Evolutionary conservation across 768 basidiomycete species (phyloP), one percentile per base, ranked within the genome.

Genomic region (Suillus clintonianus): DNA sequence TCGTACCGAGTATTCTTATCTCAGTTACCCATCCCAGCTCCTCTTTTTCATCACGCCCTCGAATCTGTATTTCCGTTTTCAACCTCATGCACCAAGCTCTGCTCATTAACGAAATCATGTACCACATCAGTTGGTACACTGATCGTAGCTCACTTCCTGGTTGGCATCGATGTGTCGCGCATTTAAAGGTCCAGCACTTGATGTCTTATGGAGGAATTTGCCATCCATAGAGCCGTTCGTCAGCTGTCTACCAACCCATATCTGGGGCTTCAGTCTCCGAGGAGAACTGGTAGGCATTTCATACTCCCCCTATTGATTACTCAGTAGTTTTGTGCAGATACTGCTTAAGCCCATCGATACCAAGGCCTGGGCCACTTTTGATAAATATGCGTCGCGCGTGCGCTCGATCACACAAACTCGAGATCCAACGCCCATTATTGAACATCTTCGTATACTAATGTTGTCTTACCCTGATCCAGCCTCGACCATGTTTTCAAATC

Each of bases 401-500:
- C 64, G 55, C 39, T 70, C 61, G 32, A 19, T 74, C 5, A 13
- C 61, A 0, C 64, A 71, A 1, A 68, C 70, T 47, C 60, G 66
- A 43, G 69, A 67, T 41, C 64, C 72, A 48, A 45, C 59, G 6
- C 63, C 67, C n/a, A 64, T 74, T n/a, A 64, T 63, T 5, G 48
- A 45, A 19, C 17, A 41, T 24, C 24, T 41, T 37, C 64, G 43
- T 14, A 60, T 69, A 22, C 27, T 62, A 1, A 71, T 47, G 57
- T 64, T 73, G 58, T 64, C 65, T 19, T 63, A 65, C 13, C 57
- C 66, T 0, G 62, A 64, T 22, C 64, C 68, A 0, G 59, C 70
- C 0, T 48, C 67, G 7, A 70, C 73, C 0, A 37, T 75, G 8
- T 71, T 75, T 27, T 74, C 74, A 5, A 74, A 70, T 17, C 69